These are phyloP conservation scores for Nakazawaea ambrosiae DNA, from an alignment of 805 yeast species.

Conservation along the genomic window DNA sequence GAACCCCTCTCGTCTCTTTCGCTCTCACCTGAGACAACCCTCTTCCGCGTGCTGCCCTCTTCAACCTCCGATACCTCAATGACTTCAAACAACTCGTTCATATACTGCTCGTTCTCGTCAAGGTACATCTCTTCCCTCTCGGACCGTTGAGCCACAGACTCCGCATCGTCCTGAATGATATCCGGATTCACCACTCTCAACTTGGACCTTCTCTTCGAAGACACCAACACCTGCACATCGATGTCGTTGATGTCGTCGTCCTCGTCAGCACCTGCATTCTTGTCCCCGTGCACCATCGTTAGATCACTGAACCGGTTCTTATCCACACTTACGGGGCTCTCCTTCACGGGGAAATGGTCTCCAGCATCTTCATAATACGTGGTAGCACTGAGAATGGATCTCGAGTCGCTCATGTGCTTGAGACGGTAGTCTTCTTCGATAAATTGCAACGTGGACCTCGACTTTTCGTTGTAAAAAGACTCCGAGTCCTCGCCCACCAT, in stretches of 20 bases:
- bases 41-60: constrained; percentile 16
- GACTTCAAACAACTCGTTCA: constrained; percentile 7
- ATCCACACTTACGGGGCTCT: no score
- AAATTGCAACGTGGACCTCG: constrained; percentile 10
- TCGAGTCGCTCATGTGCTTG: constrained; percentile 3
- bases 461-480: constrained; percentile 1
- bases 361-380: constrained; percentile 7
- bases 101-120: constrained; percentile 4
- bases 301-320: constrained; percentile 13
- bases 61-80: constrained; percentile 1
- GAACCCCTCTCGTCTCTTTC: no score
- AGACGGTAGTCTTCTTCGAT: neutral
- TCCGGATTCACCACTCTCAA: constrained; percentile 62
- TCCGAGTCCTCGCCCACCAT: neutral
- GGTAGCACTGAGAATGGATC: constrained; percentile 7
- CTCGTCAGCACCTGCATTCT: constrained; percentile 13
- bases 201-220: constrained; percentile 54
- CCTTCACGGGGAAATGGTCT: neutral
- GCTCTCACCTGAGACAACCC: constrained; percentile 25
- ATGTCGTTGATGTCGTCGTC: constrained; percentile 37
- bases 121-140: neutral
- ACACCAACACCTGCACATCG: constrained; percentile 69
- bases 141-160: neutral
- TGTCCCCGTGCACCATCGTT: constrained; percentile 8
- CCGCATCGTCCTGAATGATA: constrained; percentile 12